phyloP scores from a whole-genome alignment of 331 rosid genomes.

The Spiraea crenata region DNA sequence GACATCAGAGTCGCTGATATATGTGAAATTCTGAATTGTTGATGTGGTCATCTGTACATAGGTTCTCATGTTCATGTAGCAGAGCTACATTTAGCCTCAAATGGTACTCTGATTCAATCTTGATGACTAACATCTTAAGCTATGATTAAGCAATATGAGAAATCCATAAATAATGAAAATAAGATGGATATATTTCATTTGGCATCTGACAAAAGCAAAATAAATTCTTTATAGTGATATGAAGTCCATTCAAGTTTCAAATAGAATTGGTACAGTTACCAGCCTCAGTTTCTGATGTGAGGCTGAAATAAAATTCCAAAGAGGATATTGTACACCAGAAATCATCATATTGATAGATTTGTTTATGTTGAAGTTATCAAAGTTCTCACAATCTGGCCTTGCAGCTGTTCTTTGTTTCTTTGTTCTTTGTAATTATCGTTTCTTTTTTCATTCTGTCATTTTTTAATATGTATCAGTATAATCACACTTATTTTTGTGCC shows the following conservation, averaged over 20 bases:
- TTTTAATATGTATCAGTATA: neutral
- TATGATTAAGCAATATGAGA: neutral
- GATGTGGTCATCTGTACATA: neutral
- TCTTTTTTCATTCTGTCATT: neutral
- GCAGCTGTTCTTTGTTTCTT: neutral
- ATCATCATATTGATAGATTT: neutral
- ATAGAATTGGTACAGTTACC: neutral
- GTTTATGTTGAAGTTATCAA: neutral
- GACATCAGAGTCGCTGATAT: neutral
- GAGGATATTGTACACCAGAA: neutral
- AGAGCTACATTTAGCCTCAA: neutral
- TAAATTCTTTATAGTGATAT: neutral
- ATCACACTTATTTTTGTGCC: slow-evolving; percentile 5
- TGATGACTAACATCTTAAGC: neutral
- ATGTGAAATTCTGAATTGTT: neutral
- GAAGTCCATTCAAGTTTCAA: neutral
- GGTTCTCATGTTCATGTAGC: neutral
- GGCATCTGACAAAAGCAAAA: neutral
- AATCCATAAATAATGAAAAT: neutral
- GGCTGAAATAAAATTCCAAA: neutral
- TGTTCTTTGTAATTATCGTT: neutral
- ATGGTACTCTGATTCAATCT: neutral
- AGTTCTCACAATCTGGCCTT: neutral
- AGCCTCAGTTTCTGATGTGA: neutral
- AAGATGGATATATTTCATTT: too few relatives aligned